Evolutionary conservation across 805 yeast genomes (phyloP).

Genomic region (Metschnikowia sp.): DNA sequence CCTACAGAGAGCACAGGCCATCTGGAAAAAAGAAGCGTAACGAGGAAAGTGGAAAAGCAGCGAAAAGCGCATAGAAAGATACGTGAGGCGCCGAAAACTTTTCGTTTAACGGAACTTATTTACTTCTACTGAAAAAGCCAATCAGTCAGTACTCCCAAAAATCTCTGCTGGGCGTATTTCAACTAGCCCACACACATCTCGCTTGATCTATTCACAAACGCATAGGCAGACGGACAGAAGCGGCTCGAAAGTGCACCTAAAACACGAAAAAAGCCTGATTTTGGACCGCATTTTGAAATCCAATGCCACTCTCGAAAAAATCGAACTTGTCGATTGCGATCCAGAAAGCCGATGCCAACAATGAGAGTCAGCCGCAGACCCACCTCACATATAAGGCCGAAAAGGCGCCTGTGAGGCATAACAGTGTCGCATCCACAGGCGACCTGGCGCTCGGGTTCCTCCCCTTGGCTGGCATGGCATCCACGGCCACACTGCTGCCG

Average conservation of each 20-base stretch:
- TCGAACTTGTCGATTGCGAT: conserved; percentile 45
- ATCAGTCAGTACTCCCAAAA: no score
- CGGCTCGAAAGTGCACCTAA: background rate
- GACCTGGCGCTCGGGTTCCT: conserved; percentile 14
- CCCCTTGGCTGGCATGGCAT: conserved; percentile 15
- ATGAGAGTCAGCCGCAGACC: conserved; percentile 17
- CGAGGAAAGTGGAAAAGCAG: no score
- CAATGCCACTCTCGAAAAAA: conserved; percentile 26
- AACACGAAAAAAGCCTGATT: background rate
- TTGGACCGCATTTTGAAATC: background rate
- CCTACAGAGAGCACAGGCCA: no score
- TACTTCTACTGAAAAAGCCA: no score
- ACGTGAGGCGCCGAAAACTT: no score
- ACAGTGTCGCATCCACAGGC: conserved; percentile 10
- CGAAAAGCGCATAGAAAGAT: no score
- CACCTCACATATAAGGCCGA: conserved; percentile 11
- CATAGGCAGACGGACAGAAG: background rate
- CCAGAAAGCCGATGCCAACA: conserved; percentile 36
- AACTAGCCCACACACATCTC: no score
- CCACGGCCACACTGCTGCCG: conserved; percentile 28
- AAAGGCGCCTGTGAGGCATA: conserved; percentile 4
- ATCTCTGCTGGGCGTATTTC: no score
- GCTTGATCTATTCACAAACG: background rate
- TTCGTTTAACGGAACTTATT: no score
- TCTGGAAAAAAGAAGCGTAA: no score